Percentiles rank a stretch among this genome's conserved stretches.
phyloP scores from a whole-genome alignment of 139 green algal species.

The Pedinophyceae sp. region DNA sequence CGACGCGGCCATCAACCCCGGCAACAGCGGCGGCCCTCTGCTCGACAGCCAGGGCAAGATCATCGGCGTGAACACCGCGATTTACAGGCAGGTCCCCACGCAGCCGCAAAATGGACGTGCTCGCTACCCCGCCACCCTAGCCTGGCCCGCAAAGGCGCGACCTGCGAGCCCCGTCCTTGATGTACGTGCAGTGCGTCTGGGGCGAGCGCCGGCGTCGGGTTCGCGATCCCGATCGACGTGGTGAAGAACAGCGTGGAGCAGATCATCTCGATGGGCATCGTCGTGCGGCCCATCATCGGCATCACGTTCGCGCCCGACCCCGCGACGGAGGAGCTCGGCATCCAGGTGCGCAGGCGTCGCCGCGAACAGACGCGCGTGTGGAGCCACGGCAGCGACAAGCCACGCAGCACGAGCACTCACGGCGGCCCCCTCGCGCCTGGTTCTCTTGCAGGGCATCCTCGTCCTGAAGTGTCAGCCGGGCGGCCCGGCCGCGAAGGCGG shows the following conservation, averaged over 20 bases:
- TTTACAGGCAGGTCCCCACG: conserved; percentile 37
- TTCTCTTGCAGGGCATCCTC: conserved; percentile 58
- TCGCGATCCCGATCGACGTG: conserved; percentile 62
- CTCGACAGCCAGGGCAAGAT: conserved; percentile 32
- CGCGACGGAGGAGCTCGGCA: conserved; percentile 15
- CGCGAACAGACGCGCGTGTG: background rate
- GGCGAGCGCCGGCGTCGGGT: conserved; percentile 57
- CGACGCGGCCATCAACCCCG: conserved; percentile 72
- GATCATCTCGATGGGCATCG: conserved; percentile 49
- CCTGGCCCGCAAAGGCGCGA: conserved; percentile 11
- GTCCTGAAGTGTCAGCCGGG: conserved; percentile 53
- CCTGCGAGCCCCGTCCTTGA: background rate
- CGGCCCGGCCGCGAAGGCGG: conserved; percentile 53
- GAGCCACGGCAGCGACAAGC: too few species aligned
- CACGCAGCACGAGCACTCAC: too few species aligned
- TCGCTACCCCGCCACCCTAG: conserved; percentile 3
- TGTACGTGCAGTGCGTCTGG: conserved; percentile 16
- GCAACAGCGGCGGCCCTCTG: conserved; percentile 40
- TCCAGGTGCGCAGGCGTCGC: background rate
- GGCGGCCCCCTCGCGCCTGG: conserved; percentile 14
- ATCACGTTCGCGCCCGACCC: conserved; percentile 79
- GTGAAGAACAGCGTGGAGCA: conserved; percentile 40
- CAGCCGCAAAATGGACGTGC: conserved; percentile 3
- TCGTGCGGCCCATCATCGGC: conserved; percentile 60
- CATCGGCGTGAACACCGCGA: conserved; percentile 59